Evolutionary conservation across 768 basidiomycete genomes (phyloP).

Genomic region (Russula olivacea): DNA sequence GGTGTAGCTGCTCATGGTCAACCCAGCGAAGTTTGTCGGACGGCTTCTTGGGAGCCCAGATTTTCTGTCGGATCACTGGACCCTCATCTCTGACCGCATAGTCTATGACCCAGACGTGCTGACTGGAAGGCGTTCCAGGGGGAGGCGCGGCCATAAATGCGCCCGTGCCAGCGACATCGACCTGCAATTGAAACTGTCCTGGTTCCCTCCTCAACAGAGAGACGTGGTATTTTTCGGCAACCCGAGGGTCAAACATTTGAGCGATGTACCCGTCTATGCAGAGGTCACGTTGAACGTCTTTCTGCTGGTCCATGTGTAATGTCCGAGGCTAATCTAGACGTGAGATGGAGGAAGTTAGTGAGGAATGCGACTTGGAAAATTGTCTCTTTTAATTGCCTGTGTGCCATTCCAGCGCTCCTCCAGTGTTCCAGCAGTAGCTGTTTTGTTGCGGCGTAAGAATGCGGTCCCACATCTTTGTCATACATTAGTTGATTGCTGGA

Average conservation of each 20-base stretch:
- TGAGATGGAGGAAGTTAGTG: neutral
- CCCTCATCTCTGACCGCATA: neutral
- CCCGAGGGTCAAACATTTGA: neutral
- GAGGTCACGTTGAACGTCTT: neutral
- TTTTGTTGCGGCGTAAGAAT: neutral
- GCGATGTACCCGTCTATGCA: constrained; percentile 15
- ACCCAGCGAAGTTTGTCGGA: constrained; percentile 5
- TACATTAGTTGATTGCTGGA: neutral
- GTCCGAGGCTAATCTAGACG: neutral
- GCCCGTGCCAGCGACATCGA: too few species aligned
- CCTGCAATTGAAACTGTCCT: neutral
- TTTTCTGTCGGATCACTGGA: constrained; percentile 2
- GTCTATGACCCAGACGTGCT: neutral
- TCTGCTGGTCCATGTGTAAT: neutral
- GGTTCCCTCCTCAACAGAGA: neutral
- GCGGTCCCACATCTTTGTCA: neutral
- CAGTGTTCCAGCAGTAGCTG: neutral
- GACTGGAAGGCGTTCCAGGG: neutral
- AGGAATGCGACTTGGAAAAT: neutral
- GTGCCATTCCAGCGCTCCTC: neutral
- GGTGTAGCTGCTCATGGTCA: neutral
- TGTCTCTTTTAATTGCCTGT: neutral
- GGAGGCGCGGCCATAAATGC: constrained; percentile 1
- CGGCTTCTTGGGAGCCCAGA: neutral
- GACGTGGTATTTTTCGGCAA: neutral